Base-by-base conservation (phyloP, 768 basidiomycete species). In the Kwoniella sp. region DNA sequence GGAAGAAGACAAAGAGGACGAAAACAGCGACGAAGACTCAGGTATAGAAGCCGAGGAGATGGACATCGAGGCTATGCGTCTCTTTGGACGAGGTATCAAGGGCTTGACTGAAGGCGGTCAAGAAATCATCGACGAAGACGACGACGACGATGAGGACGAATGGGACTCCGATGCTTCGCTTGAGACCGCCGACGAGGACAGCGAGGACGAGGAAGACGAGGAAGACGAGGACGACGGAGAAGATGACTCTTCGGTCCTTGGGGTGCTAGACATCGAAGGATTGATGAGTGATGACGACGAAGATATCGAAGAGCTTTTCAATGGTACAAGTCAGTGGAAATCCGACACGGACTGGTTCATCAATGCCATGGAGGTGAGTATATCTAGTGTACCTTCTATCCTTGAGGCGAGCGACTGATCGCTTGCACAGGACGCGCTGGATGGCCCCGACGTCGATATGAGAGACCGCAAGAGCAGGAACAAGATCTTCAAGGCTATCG, bases 331-430 rank as follows among this genome's bases (percentile, higher is more conserved):
- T 26, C 73, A 78, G 2, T 84, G 83, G 82, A 85, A 84, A 1
- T 86, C 87, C 51, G 76, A 85, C 53, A 86, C 89, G 54, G 87
- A 90, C 37, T 84, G 83, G 26, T 86, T 85, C 69, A 82, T 88
- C 25, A 82, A 82, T 20, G 70, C 82, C 30, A 85, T 89, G 47
- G 76, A 88, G 72, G 90, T 88, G 68, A 62, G 84, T 64, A 20
- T 70, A n/a, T 13, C 48, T 5, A 25, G 20, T 34, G 26, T 55
- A 9, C n/a, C n/a, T 22, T 20, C n/a, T 28, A 26, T 15, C 1
- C 34, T 5, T 37, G 13, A 20, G 47, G 50, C 15, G 17, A 17
- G 11, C 25, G 13, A 22, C 55, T 57, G 12, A 41, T 48, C 15
- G 25, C n/a, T 8, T 34, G 11, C 45, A 0, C 67, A 92, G 90